Base-by-base conservation (phyloP, 1,139 yeast genomes). In the Pneumocystis jirovecii region DNA sequence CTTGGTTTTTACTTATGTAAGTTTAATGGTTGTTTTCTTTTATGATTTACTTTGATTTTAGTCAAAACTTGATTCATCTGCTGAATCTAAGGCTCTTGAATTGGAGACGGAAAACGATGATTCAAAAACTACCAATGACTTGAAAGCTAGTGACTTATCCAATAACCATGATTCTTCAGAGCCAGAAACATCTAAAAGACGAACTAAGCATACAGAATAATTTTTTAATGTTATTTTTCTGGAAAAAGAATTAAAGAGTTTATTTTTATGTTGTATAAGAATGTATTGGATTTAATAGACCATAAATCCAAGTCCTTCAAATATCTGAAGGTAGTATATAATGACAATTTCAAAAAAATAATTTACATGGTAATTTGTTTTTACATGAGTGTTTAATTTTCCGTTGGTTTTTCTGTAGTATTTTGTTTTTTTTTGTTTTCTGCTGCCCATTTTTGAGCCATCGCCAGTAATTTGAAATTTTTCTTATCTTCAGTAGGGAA, bases 401-500 rank as follows among this genome's bases (percentile, higher is more conserved):
- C 29, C 25, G 34, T 12, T 25, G 31, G 17, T 25, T 50, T 50
- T 50, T 50, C 34, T 50, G 10, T 8, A 1, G 57, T 21, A 3
- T 50, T 12, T 25, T 50, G 57, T 19, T 25, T 50, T 25, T 50
- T 50, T 10, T 50, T 44, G 56, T 44, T 50, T 25, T 50, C 57
- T 25, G 57, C 57, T 21, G 57, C 57, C 57, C 57, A 50, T 50
- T 50, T 50, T 15, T 50, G 57, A 50, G 57, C 57, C 57, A 50
- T 50, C 25, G 34, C 57, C 10, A 50, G 25, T 50, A 50, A 50
- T 50, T 50, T 50, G 57, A 50, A 50, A 50, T 50, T 50, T 50
- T 29, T 50, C n/a, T 59, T 64, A 21, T 61, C 66, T 64, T 76
- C 87, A 64, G 82, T 85, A 0, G 95, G 90, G 73, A 87, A 89